phyloP scores from a whole-genome alignment of 73 alveolate species.

The Paramecium caudatum region DNA sequence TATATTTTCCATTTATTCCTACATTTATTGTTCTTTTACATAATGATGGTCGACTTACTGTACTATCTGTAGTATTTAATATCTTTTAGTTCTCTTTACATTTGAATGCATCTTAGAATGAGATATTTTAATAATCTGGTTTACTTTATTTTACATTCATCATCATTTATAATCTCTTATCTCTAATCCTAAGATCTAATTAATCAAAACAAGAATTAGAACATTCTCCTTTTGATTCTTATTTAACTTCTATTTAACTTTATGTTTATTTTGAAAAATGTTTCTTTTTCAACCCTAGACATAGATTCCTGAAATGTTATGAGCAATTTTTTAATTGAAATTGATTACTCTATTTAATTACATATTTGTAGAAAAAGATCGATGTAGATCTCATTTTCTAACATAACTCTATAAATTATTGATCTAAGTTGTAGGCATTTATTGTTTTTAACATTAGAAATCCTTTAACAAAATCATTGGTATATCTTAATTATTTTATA shows the following conservation, averaged over 20 bases:
- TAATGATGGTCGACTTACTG: slow-evolving; percentile 28
- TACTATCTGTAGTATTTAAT: neutral
- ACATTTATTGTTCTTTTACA: slow-evolving; percentile 40
- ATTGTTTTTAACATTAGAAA: slow-evolving; percentile 9
- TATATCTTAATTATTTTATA: neutral
- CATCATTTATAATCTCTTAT: slow-evolving; percentile 11
- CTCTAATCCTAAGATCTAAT: slow-evolving; percentile 5
- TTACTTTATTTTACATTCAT: neutral
- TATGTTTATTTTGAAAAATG: too few species aligned
- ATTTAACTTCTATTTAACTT: neutral
- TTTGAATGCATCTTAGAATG: neutral
- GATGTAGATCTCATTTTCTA: neutral
- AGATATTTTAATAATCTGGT: neutral
- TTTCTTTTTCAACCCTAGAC: neutral
- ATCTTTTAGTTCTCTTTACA: neutral
- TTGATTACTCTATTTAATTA: slow-evolving; percentile 1
- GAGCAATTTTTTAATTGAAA: neutral
- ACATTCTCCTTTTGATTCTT: slow-evolving; percentile 32
- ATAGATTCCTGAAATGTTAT: neutral
- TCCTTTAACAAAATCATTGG: neutral
- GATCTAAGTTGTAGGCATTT: neutral
- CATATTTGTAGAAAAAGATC: neutral
- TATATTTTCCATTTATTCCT: slow-evolving; percentile 56
- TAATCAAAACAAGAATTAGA: slow-evolving; percentile 30
- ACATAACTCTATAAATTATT: neutral